phyloP scores from a whole-genome alignment of 2,329 filamentous ascomycete genomes.

The Curvularia hawaiiensis region DNA sequence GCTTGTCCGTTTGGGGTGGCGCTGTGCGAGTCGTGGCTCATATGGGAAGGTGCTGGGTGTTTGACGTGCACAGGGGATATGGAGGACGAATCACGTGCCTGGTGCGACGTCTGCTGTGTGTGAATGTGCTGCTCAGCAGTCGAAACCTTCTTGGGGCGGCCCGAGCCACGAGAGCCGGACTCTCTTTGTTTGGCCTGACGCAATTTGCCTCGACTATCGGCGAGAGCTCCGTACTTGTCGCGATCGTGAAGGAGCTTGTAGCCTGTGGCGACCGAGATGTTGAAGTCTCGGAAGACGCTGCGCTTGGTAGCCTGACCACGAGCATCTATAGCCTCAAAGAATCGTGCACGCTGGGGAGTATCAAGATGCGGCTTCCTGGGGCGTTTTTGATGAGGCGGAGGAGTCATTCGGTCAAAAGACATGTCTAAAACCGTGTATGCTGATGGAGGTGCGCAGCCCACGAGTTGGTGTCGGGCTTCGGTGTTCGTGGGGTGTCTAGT shows the following conservation, averaged over 20 bases:
- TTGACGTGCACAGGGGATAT: not conserved
- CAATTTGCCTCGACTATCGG: not conserved
- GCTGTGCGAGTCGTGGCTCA: slow-evolving; percentile 3
- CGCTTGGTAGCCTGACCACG: not conserved
- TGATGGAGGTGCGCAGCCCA: not conserved
- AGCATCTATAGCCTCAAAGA: not conserved
- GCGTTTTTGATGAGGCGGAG: not conserved
- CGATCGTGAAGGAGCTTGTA: not conserved
- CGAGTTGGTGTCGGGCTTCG: not conserved
- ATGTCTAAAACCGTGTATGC: not conserved
- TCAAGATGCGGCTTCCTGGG: not conserved
- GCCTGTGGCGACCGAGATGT: not conserved
- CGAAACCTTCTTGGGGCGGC: not conserved
- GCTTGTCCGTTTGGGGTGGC: slow-evolving; percentile 9
- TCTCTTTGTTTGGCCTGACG: not conserved
- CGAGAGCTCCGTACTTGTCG: not conserved
- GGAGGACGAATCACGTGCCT: not conserved
- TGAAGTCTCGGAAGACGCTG: not conserved
- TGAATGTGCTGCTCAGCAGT: not conserved
- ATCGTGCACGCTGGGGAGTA: not conserved
- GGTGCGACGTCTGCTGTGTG: slow-evolving; percentile 5
- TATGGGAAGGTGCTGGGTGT: not conserved
- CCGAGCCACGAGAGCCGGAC: not conserved
- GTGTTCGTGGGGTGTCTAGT: not conserved
- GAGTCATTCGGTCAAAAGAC: not conserved